Base-by-base conservation (phyloP, 768 basidiomycete genomes). In the Auricularia heimuer region DNA sequence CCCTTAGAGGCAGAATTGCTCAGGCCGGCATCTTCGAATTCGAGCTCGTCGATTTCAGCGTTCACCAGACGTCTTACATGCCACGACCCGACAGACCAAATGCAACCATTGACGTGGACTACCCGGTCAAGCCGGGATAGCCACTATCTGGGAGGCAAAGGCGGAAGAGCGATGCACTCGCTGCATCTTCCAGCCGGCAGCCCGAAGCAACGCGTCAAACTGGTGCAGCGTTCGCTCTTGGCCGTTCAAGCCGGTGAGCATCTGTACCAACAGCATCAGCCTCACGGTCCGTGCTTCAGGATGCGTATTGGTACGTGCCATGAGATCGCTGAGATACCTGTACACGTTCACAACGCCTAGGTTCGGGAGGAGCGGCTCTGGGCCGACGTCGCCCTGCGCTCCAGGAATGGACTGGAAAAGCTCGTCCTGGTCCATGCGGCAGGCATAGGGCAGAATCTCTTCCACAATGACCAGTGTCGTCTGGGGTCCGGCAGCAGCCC, bases 201-300 rank as follows among this genome's bases (percentile, higher is more conserved):
- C 83, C 33, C 77, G 73, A 3, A 80, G 75, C n/a, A 89, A 74
- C 0, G 79, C 76, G 3, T 83, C 78, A 54, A 83, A 78, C 71
- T 90, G 86, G 61, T 85, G 80, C 10, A 90, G 75, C 0, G 88
- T 90, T 2, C 88, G 80, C 69, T 90, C 88, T 69, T 88, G 85
- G 2, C 83, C 78, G 67, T 89, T 88, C 72, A 89, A 86, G 60
- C 79, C 80, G 4, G 79, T 80, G 70, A 85, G 83, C 70, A 88
- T 88, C 37, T 83, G 81, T 69, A 67, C 2, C 33, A 70, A 70
- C 11, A 64, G 35, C 16, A 62, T 51, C 54, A 71, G 72, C 16
- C 39, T 42, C 39, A 67, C 54, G 4, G 64, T n/a, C 0, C 63
- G 58, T 21, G 54, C 62, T 2, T 66, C 70, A 2, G 45, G 65